Evolutionary conservation across 768 basidiomycete genomes (phyloP).

Genomic region (Gautieria morchelliformis): DNA sequence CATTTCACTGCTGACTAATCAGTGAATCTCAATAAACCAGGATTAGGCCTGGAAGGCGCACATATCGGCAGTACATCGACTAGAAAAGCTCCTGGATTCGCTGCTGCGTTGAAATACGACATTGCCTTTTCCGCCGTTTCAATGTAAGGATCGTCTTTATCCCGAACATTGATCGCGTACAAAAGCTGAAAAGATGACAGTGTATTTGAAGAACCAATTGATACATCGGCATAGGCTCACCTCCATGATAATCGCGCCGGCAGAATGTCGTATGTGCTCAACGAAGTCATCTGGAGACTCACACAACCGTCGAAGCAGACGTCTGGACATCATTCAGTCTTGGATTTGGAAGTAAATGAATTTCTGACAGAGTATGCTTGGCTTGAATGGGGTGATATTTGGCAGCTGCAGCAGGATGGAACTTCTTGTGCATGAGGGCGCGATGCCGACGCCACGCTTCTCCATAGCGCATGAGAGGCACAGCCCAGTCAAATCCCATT

Average conservation of each 20-base stretch:
- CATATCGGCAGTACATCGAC: conserved; percentile 5
- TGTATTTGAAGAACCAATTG: no score
- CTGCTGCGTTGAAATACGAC: not conserved
- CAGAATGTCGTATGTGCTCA: not conserved
- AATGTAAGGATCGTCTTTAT: conserved; percentile 35
- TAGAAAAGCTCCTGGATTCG: not conserved
- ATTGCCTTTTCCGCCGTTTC: conserved; percentile 11
- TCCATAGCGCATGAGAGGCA: not conserved
- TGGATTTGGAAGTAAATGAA: not conserved
- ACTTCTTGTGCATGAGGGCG: conserved; percentile 21
- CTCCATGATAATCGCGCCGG: no score
- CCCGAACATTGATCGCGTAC: not conserved
- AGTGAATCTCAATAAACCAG: not conserved
- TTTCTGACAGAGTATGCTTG: not conserved
- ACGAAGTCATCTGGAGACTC: no score
- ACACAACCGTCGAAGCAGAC: no score
- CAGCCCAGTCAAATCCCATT: not conserved
- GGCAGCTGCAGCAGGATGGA: conserved; percentile 22
- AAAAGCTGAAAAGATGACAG: not conserved
- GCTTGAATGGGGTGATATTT: conserved; percentile 25
- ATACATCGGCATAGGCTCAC: no score
- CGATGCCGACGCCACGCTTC: not conserved
- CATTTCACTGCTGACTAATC: conserved; percentile 24
- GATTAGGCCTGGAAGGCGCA: not conserved
- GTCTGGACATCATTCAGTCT: not conserved